These are phyloP conservation scores for Glarea lozoyensis DNA, from an alignment of 495 filamentous ascomycete species.

Conservation along the genomic window DNA sequence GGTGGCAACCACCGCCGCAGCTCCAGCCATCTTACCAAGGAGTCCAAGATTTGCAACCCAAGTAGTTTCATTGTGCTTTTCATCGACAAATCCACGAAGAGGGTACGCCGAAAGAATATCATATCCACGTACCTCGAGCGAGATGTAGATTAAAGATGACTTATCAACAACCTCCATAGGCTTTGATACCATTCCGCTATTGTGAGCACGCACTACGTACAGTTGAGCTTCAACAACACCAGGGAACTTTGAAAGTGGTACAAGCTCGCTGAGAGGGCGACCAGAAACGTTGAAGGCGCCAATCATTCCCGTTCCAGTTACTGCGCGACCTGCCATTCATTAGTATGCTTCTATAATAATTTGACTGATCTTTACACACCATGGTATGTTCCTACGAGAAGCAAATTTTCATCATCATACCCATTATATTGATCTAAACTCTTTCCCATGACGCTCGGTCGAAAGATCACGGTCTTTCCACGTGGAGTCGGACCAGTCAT, in stretches of 20 bases:
- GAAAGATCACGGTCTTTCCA: slow-evolving; percentile 65
- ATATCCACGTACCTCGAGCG: slow-evolving; percentile 56
- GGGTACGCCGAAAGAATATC: slow-evolving; percentile 77
- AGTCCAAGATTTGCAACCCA: slow-evolving; percentile 67
- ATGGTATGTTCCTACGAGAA: slow-evolving; percentile 72
- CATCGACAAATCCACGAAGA: slow-evolving; percentile 41
- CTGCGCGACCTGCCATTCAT: slow-evolving; percentile 39
- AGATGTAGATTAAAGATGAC: slow-evolving; percentile 44
- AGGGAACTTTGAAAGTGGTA: slow-evolving; percentile 62
- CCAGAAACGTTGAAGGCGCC: slow-evolving; percentile 75
- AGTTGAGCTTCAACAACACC: slow-evolving; percentile 44
- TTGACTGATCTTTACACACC: slow-evolving; percentile 20
- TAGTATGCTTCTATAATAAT: slow-evolving; percentile 2
- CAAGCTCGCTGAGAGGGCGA: slow-evolving; percentile 48
- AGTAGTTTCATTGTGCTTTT: slow-evolving; percentile 25
- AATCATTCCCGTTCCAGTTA: slow-evolving; percentile 63
- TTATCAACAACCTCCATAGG: slow-evolving; percentile 31
- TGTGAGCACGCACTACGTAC: slow-evolving; percentile 68
- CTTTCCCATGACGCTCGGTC: slow-evolving; percentile 62
- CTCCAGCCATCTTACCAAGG: slow-evolving; percentile 82
- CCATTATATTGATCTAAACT: slow-evolving; percentile 61
- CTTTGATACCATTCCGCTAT: slow-evolving; percentile 52
- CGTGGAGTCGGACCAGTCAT: slow-evolving; percentile 61
- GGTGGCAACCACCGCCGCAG: slow-evolving; percentile 59
- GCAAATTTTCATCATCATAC: slow-evolving; percentile 61